A percentile compares a stretch with the other conserved stretches of the same genome.
Conservation (phyloP, 805 yeast genomes). For the Ogataea henricii region DNA sequence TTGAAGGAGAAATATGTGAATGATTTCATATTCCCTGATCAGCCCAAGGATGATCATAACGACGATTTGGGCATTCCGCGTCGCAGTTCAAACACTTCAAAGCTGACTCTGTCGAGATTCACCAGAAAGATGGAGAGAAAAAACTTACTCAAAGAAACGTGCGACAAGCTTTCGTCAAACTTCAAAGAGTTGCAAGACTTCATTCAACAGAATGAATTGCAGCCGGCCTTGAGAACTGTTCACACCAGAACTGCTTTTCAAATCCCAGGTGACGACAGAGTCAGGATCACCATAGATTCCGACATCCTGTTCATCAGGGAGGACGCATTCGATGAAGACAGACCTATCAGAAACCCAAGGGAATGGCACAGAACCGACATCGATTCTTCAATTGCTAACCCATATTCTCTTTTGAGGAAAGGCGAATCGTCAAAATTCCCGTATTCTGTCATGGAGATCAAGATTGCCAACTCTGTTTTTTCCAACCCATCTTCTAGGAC, state of each 20-base stretch:
- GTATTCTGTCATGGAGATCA: slow-evolving; percentile 84
- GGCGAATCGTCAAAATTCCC: slow-evolving; percentile 88
- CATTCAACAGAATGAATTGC: slow-evolving; percentile 64
- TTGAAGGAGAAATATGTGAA: slow-evolving; percentile 83
- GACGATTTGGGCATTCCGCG: slow-evolving; percentile 27
- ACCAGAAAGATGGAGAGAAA: slow-evolving; percentile 63
- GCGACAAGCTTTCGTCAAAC: slow-evolving; percentile 54
- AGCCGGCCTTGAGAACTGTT: slow-evolving; percentile 84
- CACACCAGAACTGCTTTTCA: slow-evolving; percentile 95
- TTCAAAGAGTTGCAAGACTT: slow-evolving; percentile 63
- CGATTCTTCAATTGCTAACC: slow-evolving; percentile 72
- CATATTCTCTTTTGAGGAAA: slow-evolving; percentile 72
- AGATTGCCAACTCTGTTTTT: slow-evolving; percentile 46
- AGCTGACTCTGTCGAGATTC: slow-evolving; percentile 45
- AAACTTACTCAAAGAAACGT: slow-evolving; percentile 52
- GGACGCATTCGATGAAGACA: slow-evolving; percentile 77
- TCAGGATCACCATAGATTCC: slow-evolving; percentile 87
- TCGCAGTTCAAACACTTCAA: slow-evolving; percentile 12
- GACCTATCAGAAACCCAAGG: slow-evolving; percentile 87
- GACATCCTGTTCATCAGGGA: slow-evolving; percentile 87
- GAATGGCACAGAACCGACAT: slow-evolving; percentile 93
- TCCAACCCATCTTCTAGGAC: slow-evolving; percentile 51
- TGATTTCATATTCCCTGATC: slow-evolving; percentile 51
- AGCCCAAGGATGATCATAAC: slow-evolving; percentile 37
- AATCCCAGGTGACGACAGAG: slow-evolving; percentile 95